Percentiles rank a stretch among this genome's conserved stretches.
phyloP scores from a whole-genome alignment of 2,329 filamentous ascomycete genomes.

The Harringtonia lauricola region DNA sequence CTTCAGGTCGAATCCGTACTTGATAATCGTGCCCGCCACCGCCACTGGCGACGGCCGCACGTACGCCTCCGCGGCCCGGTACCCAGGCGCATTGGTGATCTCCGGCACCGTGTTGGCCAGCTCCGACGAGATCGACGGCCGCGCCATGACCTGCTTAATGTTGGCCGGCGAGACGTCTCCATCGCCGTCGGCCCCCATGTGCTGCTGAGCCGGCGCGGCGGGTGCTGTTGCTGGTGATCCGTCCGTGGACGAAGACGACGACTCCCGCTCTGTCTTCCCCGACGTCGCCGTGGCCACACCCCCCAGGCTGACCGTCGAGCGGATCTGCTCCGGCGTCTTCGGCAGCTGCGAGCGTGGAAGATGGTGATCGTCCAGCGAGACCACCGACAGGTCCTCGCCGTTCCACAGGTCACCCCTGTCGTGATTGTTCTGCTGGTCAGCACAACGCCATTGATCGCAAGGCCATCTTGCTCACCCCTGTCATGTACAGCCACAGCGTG shows the following conservation, averaged over 20 bases:
- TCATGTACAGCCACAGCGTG: conserved; percentile 79
- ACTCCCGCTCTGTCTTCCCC: conserved; percentile 21
- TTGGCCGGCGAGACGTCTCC: conserved; percentile 60
- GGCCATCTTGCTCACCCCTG: conserved; percentile 37
- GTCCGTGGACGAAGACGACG: conserved; percentile 32
- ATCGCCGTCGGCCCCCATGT: too few relatives aligned
- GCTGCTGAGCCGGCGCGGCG: too few relatives aligned
- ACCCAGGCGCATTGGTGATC: conserved; percentile 56
- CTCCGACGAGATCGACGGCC: conserved; percentile 52
- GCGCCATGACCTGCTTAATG: conserved; percentile 60
- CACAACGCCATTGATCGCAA: too few relatives aligned
- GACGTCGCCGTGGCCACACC: conserved; percentile 22
- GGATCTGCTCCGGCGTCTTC: conserved; percentile 22
- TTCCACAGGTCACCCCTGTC: conserved; percentile 93
- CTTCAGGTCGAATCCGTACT: conserved; percentile 72
- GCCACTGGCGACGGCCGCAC: conserved; percentile 73
- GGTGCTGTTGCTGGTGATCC: conserved; percentile 24
- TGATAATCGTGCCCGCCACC: conserved; percentile 58
- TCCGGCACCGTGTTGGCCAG: conserved; percentile 30
- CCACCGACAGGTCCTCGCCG: conserved; percentile 89
- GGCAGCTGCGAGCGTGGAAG: conserved; percentile 42
- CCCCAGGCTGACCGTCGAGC: conserved; percentile 33
- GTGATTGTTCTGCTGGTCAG: conserved; percentile 60
- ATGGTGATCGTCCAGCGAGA: conserved; percentile 68
- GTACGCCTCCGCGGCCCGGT: conserved; percentile 86